Percentiles rank a stretch among this genome's conserved stretches.
These are phyloP conservation scores for Vigna angularis DNA, from an alignment of 306 rosid species.

Conservation along the genomic window DNA sequence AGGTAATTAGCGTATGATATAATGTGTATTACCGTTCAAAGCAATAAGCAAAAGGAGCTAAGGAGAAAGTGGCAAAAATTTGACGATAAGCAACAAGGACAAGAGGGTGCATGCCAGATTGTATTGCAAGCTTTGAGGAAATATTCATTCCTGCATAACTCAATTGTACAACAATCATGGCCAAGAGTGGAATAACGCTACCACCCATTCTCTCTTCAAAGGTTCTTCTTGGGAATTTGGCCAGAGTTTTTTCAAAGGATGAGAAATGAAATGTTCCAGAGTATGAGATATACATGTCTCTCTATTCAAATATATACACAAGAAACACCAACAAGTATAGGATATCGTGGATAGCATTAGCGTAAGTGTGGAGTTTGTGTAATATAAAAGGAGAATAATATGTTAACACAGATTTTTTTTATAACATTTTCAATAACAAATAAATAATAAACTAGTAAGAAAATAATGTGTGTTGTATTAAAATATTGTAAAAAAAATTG, in stretches of 20 bases:
- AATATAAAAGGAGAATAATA: too few relatives aligned
- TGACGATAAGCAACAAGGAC: conserved; percentile 88
- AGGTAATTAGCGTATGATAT: neutral
- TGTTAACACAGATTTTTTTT: too few relatives aligned
- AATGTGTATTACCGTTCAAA: conserved; percentile 61
- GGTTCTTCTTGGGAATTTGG: neutral
- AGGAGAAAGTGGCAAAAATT: conserved; percentile 67
- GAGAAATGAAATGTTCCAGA: too few relatives aligned
- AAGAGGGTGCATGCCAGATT: conserved; percentile 78
- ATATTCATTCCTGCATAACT: conserved; percentile 75
- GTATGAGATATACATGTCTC: neutral
- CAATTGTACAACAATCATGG: conserved; percentile 66
- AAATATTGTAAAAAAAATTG: too few relatives aligned
- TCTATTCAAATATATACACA: neutral
- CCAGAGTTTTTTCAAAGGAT: neutral
- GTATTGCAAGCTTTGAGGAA: conserved; percentile 83
- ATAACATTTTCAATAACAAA: too few relatives aligned
- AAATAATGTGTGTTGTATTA: too few relatives aligned
- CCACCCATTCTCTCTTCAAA: conserved; percentile 42
- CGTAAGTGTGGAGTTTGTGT: too few relatives aligned
- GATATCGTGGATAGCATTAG: neutral
- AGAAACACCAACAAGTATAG: neutral
- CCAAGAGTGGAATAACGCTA: conserved; percentile 56
- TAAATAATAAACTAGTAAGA: too few relatives aligned
- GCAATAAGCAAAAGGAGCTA: conserved; percentile 74